A percentile compares a stretch with the other conserved stretches of the same genome.
These are phyloP conservation scores for Ophiosphaerella herpotricha DNA, from an alignment of 2,329 filamentous ascomycete species.

Conservation along the genomic window DNA sequence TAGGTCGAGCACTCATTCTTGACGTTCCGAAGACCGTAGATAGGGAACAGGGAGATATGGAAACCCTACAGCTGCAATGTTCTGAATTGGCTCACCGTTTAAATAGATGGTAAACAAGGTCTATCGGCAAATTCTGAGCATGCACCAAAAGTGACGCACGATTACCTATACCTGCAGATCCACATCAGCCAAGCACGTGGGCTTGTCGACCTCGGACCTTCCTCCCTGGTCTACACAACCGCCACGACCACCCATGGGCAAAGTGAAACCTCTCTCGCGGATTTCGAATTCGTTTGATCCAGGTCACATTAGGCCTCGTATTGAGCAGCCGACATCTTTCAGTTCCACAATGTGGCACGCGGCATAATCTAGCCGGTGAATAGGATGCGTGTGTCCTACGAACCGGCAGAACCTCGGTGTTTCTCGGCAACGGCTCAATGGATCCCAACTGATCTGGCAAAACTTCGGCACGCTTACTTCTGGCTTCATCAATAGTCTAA, in stretches of 20 bases:
- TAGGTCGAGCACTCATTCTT: slow-evolving; percentile 18
- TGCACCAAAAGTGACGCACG: slow-evolving; percentile 13
- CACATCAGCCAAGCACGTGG: slow-evolving; percentile 17
- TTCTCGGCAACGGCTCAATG: slow-evolving; percentile 2
- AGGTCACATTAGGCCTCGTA: too few relatives aligned
- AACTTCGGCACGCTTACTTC: slow-evolving; percentile 19
- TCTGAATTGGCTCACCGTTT: background rate
- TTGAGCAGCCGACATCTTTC: background rate
- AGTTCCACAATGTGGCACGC: too few relatives aligned
- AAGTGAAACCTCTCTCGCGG: background rate
- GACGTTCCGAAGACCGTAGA: background rate
- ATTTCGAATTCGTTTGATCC: too few relatives aligned
- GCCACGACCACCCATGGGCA: too few relatives aligned
- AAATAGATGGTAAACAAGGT: too few relatives aligned
- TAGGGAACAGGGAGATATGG: background rate
- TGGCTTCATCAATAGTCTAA: slow-evolving; percentile 7
- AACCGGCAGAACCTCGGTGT: slow-evolving; percentile 11
- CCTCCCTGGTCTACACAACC: background rate
- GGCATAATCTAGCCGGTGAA: too few relatives aligned
- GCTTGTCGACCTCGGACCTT: slow-evolving; percentile 12
- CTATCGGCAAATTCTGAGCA: background rate
- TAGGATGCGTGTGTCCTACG: slow-evolving; percentile 1
- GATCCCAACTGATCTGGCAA: slow-evolving; percentile 16
- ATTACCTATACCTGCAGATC: background rate
- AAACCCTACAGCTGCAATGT: background rate